phyloP scores from a whole-genome alignment of 805 yeast genomes.

The Sugiyamaella smithiae region DNA sequence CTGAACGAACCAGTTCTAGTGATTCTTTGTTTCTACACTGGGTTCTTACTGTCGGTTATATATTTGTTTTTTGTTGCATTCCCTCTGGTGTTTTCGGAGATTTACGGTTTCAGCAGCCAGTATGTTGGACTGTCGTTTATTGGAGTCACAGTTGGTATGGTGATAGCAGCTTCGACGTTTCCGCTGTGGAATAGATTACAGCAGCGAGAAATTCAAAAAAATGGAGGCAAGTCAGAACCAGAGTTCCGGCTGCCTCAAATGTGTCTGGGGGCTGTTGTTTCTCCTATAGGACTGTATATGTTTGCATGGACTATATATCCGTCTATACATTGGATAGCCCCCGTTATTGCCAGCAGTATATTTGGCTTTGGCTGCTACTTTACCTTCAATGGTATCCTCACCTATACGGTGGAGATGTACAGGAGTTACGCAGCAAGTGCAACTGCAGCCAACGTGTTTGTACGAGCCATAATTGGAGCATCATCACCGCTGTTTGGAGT shows the following conservation, averaged over 20 bases:
- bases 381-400: constrained; percentile 35
- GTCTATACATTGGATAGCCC: constrained; percentile 49
- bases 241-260: constrained; percentile 51
- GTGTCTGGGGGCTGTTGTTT: constrained; percentile 47
- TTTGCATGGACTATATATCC: constrained; percentile 49
- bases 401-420: constrained; percentile 28
- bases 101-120: constrained; percentile 47
- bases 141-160: constrained; percentile 65
- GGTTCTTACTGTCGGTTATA: constrained; percentile 53
- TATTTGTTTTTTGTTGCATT: constrained; percentile 59
- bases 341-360: constrained; percentile 58
- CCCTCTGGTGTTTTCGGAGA: constrained; percentile 50
- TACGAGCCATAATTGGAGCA: constrained; percentile 71
- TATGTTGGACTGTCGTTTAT: constrained; percentile 59
- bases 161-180: constrained; percentile 46
- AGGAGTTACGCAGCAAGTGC: constrained; percentile 71
- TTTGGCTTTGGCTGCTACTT: constrained; percentile 38
- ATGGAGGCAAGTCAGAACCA: constrained; percentile 43
- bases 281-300: constrained; percentile 48
- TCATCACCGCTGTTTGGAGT: constrained; percentile 81
- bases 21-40: constrained; percentile 53
- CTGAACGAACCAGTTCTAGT: constrained; percentile 53
- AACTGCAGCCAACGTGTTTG: constrained; percentile 78
- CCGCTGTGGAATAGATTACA: constrained; percentile 22
- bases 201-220: constrained; percentile 41